phyloP scores from a whole-genome alignment of 352 stramenopile genomes.

The Phytophthora chlamydospora region DNA sequence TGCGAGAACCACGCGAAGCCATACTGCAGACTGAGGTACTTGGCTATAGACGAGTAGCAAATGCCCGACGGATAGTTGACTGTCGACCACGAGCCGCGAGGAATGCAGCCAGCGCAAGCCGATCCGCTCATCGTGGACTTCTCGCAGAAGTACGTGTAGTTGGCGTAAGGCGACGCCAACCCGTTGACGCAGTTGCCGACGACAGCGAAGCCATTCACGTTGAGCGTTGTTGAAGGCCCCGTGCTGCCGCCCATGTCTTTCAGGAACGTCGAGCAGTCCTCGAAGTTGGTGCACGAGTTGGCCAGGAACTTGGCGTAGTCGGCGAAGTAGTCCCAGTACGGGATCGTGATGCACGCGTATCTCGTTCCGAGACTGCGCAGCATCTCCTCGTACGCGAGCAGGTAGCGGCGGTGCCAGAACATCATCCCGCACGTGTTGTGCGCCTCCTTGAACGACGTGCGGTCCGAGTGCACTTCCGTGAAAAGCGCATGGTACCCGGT shows the following conservation, averaged over 20 bases:
- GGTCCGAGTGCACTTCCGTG: slow-evolving; percentile 58
- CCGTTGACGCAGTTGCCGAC: slow-evolving; percentile 38
- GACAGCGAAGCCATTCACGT: slow-evolving; percentile 30
- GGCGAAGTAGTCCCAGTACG: slow-evolving; percentile 83
- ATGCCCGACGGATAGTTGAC: slow-evolving; percentile 59
- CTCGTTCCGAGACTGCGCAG: slow-evolving; percentile 61
- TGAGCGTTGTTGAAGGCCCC: slow-evolving; percentile 14
- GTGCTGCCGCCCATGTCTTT: slow-evolving; percentile 66
- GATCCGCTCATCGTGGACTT: slow-evolving; percentile 41
- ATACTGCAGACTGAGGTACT: slow-evolving; percentile 52
- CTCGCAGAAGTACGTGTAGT: slow-evolving; percentile 58
- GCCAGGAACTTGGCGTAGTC: slow-evolving; percentile 58
- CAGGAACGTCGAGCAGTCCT: slow-evolving; percentile 69
- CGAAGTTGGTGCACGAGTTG: slow-evolving; percentile 44
- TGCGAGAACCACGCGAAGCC: slow-evolving; percentile 55
- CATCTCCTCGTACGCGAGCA: slow-evolving; percentile 82
- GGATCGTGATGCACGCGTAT: slow-evolving; percentile 74
- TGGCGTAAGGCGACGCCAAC: slow-evolving; percentile 29
- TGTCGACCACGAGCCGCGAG: slow-evolving; percentile 53
- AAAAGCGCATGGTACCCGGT: slow-evolving; percentile 63
- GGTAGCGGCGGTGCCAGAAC: slow-evolving; percentile 74
- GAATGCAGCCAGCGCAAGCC: slow-evolving; percentile 56
- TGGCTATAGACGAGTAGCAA: slow-evolving; percentile 54
- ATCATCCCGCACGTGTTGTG: slow-evolving; percentile 60
- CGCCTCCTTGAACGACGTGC: slow-evolving; percentile 41